Base-by-base conservation (phyloP, 176 grass and related monocot genomes). In the Hyparrhenia diplandra region DNA sequence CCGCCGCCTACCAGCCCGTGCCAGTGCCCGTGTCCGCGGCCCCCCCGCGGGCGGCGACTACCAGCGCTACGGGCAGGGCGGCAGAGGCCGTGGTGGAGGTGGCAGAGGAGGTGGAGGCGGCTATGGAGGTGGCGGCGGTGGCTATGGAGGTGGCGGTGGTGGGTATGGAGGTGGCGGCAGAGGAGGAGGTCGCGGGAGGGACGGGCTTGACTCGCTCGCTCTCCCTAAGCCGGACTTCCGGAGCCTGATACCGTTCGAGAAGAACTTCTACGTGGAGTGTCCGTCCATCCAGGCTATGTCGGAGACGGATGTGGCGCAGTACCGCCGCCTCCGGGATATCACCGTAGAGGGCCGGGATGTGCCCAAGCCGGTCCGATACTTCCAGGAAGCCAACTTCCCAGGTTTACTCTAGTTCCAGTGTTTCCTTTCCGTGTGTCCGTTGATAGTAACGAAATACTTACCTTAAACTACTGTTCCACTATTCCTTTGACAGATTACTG, bases 311-410 rank as follows among this genome's bases (percentile, higher is more conserved):
- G 90, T 87, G 25, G 39, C 28, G 13, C 80, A 88, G 28, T 99
- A 99, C 41, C 93, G 96, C 14, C 73, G 77, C 18, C 77, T 76
- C 28, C 73, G 87, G 52, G 85, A 99, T 42, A 99, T 99, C 28
- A 93, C 89, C 0, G 80, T 92, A 1, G 96, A 99, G 28, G 96
- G 96, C 20, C 63, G 58, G 14, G 96, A 95, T 51, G 85, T 99
- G 52, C 96, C 96, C 35, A 95, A 95, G 73, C 96, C 96, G 1
- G 66, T 99, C 67, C 75, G 92, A 34, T 95, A 81, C 74, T 99
- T 99, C 77, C 88, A 99, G 27, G 96, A 99, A 84, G 93, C 90
- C 64, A 93, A 80, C 55, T 95, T 99, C 63, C 96, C 96, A 76
- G 93, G 96, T 95, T 49, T 63, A 17, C 8, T 9, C 30, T 64